Conservation (phyloP, 495 filamentous ascomycete species). For the Penicillium herquei region DNA sequence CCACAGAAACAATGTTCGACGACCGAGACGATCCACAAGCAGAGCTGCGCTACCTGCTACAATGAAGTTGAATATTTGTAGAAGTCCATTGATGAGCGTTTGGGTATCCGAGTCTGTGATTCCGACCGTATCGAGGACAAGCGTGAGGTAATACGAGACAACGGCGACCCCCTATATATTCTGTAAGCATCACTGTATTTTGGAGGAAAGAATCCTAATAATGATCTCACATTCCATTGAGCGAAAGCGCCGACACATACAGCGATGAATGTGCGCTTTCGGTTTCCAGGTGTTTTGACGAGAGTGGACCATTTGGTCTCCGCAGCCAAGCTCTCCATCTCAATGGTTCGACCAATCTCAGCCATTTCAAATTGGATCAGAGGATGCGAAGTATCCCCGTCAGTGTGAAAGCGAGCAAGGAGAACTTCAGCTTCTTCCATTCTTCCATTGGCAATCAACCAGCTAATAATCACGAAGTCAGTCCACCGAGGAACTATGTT, state of each 20-base stretch:
- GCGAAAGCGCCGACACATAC: slow-evolving; percentile 48
- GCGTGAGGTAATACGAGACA: slow-evolving; percentile 53
- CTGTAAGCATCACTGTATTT: slow-evolving; percentile 15
- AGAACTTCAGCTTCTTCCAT: slow-evolving; percentile 33
- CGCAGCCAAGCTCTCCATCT: slow-evolving; percentile 28
- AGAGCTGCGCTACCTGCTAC: slow-evolving; percentile 51
- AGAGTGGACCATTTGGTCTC: slow-evolving; percentile 47
- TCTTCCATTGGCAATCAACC: slow-evolving; percentile 40
- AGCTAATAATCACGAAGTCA: slow-evolving; percentile 10
- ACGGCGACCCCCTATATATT: slow-evolving; percentile 62
- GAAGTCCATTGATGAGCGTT: slow-evolving; percentile 25
- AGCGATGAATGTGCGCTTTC: slow-evolving; percentile 56
- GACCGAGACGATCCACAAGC: slow-evolving; percentile 56
- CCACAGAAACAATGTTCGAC: slow-evolving; percentile 54
- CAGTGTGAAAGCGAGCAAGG: slow-evolving; percentile 32
- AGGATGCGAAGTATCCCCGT: slow-evolving; percentile 17
- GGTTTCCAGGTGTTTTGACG: slow-evolving; percentile 65
- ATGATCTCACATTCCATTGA: slow-evolving; percentile 22
- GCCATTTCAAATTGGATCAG: slow-evolving; percentile 28
- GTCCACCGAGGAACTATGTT: too few relatives aligned
- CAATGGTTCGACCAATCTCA: slow-evolving; percentile 26
- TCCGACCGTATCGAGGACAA: slow-evolving; percentile 36
- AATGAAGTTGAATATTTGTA: slow-evolving; percentile 40
- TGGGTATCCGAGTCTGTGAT: slow-evolving; percentile 27
- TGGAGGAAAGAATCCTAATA: too few relatives aligned